Evolutionary conservation across 257 asterid genomes (phyloP).

Genomic region (Osmanthus fragrans): DNA sequence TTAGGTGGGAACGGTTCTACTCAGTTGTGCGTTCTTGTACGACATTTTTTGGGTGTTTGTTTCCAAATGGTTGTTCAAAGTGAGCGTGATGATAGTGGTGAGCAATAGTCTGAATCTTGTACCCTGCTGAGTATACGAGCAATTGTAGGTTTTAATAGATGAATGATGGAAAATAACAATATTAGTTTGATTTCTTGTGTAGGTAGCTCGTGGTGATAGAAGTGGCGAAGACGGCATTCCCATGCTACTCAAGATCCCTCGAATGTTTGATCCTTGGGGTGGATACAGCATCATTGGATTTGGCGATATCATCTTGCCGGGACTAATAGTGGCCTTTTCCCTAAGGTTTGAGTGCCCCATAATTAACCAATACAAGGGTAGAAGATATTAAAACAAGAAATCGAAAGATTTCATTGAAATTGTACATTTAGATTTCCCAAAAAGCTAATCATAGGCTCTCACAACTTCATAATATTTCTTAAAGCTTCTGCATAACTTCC

Average conservation of each 20-base stretch:
- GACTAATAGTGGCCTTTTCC: conserved; percentile 69
- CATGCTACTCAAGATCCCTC: conserved; percentile 85
- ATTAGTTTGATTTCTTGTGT: conserved; percentile 14
- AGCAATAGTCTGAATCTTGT: conserved; percentile 19
- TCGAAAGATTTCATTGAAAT: neutral
- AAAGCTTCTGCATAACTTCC: neutral
- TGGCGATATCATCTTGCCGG: conserved; percentile 90
- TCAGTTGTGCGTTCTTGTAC: conserved; percentile 83
- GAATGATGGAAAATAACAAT: neutral
- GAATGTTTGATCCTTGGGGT: conserved; percentile 97
- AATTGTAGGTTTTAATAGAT: neutral
- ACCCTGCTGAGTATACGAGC: neutral
- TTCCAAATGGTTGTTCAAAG: conserved; percentile 84
- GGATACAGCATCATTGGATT: conserved; percentile 93
- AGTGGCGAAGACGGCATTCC: conserved; percentile 98
- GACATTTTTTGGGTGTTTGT: conserved; percentile 97
- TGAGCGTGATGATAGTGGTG: conserved; percentile 99
- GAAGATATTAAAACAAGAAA: neutral
- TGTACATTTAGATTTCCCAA: neutral
- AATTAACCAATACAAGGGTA: neutral
- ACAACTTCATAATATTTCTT: neutral
- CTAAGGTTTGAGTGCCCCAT: conserved; percentile 37
- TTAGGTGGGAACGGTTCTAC: conserved; percentile 97
- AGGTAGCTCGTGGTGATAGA: conserved; percentile 97
- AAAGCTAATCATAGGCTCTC: neutral